A percentile compares a stretch with the other conserved stretches of the same genome.
Conservation (phyloP, 805 yeast genomes). For the Wickerhamiella musiphila region DNA sequence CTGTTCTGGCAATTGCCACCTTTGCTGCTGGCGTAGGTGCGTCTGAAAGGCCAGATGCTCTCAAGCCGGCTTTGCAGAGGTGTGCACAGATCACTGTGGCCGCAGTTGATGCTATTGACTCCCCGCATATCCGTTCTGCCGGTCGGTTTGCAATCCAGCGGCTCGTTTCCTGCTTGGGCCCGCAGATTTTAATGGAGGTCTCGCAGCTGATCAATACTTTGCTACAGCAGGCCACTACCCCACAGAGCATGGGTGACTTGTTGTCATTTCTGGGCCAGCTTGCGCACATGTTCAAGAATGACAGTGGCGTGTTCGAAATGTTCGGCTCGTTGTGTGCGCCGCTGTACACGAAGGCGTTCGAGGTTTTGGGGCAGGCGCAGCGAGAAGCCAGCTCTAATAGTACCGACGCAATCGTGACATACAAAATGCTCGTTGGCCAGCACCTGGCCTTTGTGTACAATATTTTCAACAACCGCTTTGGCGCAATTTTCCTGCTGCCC, state of each 20-base stretch:
- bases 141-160: constrained; percentile 77
- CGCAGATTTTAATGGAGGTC: constrained; percentile 33
- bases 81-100: constrained; percentile 72
- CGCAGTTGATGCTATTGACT: constrained; percentile 57
- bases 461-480: constrained; percentile 57
- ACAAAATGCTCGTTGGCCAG: constrained; percentile 38
- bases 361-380: constrained; percentile 28
- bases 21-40: constrained; percentile 27
- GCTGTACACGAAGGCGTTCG: constrained; percentile 46
- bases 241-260: constrained; percentile 61
- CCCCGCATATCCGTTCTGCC: constrained; percentile 64
- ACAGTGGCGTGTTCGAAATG: constrained; percentile 52
- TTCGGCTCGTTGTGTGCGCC: constrained; percentile 61
- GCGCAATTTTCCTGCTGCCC: constrained; percentile 57
- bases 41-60: constrained; percentile 12
- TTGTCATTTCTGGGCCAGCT: constrained; percentile 77
- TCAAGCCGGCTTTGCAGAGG: constrained; percentile 37
- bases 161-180: constrained; percentile 56
- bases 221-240: constrained; percentile 39
- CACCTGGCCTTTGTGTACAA: constrained; percentile 53
- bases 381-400: constrained; percentile 17
- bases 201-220: constrained; percentile 56
- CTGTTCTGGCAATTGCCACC: constrained; percentile 76
- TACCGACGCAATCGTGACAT: constrained; percentile 41
- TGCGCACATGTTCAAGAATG: constrained; percentile 54